Base-by-base conservation (phyloP, 225 moss, liverwort and hornwort genomes). In the Anthoceros angustus region DNA sequence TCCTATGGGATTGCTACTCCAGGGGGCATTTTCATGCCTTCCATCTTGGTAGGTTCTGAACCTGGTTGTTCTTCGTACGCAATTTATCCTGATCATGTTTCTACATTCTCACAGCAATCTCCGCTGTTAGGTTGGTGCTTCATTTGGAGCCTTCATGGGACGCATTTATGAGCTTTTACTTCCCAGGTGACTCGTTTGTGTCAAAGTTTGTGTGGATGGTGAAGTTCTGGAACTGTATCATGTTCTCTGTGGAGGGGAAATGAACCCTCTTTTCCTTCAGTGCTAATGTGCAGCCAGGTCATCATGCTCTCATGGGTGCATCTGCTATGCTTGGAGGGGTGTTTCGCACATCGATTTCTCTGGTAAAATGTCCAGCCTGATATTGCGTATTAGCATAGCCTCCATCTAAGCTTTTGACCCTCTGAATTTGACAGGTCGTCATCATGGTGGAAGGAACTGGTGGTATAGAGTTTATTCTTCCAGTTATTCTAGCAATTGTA, bases 1-100 rank as follows among this genome's bases (percentile, higher is more conserved):
- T 81, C 90, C 39, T 87, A 91, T 62, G 90, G 90, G 42, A 86
- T 91, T 72, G 86, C 90, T 24, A 87, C 90, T 64, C 90, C 87
- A 2, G 87, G 90, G 71, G 90, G 90, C 71, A 86, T 91, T 62
- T 91, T 91, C 39, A 86, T 86, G 83, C 90, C 90, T 39, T 82
- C 85, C 43, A 86, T 91, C 49, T 83, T 91, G 90, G 90, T 87
- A 76, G 66, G 81, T 71, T 41, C 16, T 55, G 18, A 66, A 41
- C 23, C 32, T 25, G 25, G 62, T 64, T 66, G 7, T 12, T 63
- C 5, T 24, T 64, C 9, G 12, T 32, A 25, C 14, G 23, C 61
- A 39, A 38, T 38, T 26, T 12, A 39, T 68, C 23, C 32, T 41
- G 14, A 26, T 8, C 61, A 16, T 21, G 10, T 14, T 55, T 26